These are phyloP conservation scores for Bipolaris victoriae DNA, from an alignment of 2,329 filamentous ascomycete species.

Conservation along the genomic window DNA sequence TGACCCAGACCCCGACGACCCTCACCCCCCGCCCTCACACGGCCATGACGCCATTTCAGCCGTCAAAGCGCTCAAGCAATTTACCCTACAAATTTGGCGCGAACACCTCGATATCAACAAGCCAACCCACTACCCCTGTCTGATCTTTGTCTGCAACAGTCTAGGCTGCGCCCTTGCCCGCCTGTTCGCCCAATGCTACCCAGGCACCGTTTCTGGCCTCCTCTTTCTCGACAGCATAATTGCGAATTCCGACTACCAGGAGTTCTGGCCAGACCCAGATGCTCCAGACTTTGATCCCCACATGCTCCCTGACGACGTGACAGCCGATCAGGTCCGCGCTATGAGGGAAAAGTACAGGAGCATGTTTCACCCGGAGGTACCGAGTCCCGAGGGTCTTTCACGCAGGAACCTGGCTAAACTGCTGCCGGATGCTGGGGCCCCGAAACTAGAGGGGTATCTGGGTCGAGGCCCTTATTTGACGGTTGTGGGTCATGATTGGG, in stretches of 20 bases:
- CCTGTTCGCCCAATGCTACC: slow-evolving; percentile 58
- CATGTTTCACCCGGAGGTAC: slow-evolving; percentile 58
- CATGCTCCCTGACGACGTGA: slow-evolving; percentile 51
- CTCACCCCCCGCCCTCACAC: slow-evolving; percentile 45
- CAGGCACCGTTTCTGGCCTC: slow-evolving; percentile 54
- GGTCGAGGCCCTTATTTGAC: slow-evolving; percentile 52
- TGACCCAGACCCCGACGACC: slow-evolving; percentile 54
- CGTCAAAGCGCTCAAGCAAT: slow-evolving; percentile 54
- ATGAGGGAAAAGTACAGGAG: slow-evolving; percentile 47
- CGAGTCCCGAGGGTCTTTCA: slow-evolving; percentile 59
- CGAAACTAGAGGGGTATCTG: slow-evolving; percentile 49
- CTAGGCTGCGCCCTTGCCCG: slow-evolving; percentile 61
- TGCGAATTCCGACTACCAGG: slow-evolving; percentile 63
- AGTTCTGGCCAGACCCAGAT: slow-evolving; percentile 63
- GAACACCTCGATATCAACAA: slow-evolving; percentile 42
- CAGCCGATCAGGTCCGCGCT: slow-evolving; percentile 41
- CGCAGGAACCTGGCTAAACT: slow-evolving; percentile 54
- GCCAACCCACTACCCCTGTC: slow-evolving; percentile 40
- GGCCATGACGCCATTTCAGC: slow-evolving; percentile 57
- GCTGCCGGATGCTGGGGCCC: slow-evolving; percentile 54
- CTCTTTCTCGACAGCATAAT: slow-evolving; percentile 65
- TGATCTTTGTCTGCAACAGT: slow-evolving; percentile 60
- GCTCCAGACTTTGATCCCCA: slow-evolving; percentile 52
- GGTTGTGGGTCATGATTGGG: slow-evolving; percentile 62
- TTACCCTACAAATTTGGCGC: slow-evolving; percentile 51